These are phyloP conservation scores for Alnus glutinosa DNA, from an alignment of 306 rosid species.

Conservation along the genomic window DNA sequence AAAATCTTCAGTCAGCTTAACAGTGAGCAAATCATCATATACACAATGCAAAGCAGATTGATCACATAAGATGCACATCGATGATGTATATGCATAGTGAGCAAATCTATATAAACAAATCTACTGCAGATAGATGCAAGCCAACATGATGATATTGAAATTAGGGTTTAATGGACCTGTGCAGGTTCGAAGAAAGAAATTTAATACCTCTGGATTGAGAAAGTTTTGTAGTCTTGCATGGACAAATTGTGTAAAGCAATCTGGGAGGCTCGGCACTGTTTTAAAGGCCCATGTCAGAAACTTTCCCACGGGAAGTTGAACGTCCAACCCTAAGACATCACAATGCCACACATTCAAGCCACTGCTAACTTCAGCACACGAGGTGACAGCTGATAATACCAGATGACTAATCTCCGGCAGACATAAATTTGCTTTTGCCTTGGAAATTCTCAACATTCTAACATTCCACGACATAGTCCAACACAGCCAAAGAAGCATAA, in stretches of 20 bases:
- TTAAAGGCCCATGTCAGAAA: conserved; percentile 71
- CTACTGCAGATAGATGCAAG: background rate
- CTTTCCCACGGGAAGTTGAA: conserved; percentile 65
- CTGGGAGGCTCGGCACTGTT: conserved; percentile 66
- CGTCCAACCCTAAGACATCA: conserved; percentile 53
- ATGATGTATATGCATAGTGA: background rate
- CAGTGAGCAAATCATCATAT: too few relatives aligned
- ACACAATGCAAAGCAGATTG: too few relatives aligned
- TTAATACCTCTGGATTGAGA: conserved; percentile 47
- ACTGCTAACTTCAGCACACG: conserved; percentile 49
- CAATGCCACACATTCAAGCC: conserved; percentile 59
- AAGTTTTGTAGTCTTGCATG: conserved; percentile 54
- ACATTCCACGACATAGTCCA: conserved; percentile 72
- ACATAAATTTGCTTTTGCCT: conserved; percentile 31
- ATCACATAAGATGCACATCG: background rate
- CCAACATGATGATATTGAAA: conserved; percentile 13
- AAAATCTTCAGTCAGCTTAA: too few relatives aligned
- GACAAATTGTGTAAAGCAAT: conserved; percentile 59
- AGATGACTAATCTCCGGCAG: conserved; percentile 70
- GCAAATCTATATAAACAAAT: background rate
- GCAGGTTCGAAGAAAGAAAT: conserved; percentile 19
- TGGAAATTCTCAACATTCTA: conserved; percentile 35
- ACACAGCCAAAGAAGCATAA: conserved; percentile 64
- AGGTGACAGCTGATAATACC: conserved; percentile 52
- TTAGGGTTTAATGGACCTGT: background rate